Evolutionary conservation across 2,329 filamentous ascomycete genomes (phyloP).

Genomic region (Penicillium sclerotiorum): DNA sequence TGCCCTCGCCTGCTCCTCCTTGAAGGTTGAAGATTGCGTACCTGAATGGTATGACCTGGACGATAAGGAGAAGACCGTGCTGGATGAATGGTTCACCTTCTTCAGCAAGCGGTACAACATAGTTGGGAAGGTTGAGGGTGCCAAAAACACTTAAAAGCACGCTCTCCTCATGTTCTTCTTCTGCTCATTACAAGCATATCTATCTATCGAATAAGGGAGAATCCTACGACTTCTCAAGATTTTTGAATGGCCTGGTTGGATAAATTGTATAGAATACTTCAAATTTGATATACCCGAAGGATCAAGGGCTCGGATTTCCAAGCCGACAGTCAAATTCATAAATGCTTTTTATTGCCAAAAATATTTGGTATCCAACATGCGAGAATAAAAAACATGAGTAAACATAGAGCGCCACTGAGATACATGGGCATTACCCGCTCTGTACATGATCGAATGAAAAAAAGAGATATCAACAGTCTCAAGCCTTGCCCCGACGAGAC

Average conservation of each 20-base stretch:
- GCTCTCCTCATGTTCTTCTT: background rate
- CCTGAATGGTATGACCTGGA: constrained; percentile 81
- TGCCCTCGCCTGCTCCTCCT: constrained; percentile 81
- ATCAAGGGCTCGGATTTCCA: background rate
- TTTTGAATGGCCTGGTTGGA: background rate
- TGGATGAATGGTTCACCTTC: constrained; percentile 94
- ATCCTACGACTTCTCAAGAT: background rate
- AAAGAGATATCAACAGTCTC: constrained; percentile 6
- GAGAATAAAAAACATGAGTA: background rate
- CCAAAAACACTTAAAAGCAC: constrained; percentile 36
- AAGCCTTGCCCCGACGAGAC: constrained; percentile 56
- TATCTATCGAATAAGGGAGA: background rate
- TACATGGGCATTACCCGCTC: constrained; percentile 2
- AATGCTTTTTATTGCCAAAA: constrained; percentile 26
- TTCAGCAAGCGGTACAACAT: constrained; percentile 97
- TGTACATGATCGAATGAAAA: constrained; percentile 19
- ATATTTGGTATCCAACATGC: constrained; percentile 6
- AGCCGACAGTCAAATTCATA: constrained; percentile 1
- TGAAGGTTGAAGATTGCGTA: constrained; percentile 79
- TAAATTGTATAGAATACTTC: background rate
- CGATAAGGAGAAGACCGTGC: constrained; percentile 80
- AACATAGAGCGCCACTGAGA: background rate
- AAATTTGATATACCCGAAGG: constrained; percentile 3
- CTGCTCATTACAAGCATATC: background rate
- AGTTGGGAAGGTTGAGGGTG: constrained; percentile 49